These are phyloP conservation scores for Metschnikowia lachancei DNA, from an alignment of 805 yeast species.

Conservation along the genomic window DNA sequence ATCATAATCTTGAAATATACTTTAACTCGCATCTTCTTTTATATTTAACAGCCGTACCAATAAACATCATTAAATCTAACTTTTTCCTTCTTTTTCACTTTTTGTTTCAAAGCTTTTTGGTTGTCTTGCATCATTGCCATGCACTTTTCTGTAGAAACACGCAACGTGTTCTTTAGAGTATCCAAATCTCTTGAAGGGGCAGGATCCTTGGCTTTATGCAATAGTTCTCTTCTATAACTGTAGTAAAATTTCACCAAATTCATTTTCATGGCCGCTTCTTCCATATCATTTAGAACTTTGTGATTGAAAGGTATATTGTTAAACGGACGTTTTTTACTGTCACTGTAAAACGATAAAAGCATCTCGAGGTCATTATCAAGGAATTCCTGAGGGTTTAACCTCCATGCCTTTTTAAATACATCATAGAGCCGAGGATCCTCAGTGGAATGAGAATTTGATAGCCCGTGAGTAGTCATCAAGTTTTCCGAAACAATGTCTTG, in stretches of 20 bases:
- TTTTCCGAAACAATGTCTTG: constrained; percentile 17
- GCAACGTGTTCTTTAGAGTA: constrained; percentile 1
- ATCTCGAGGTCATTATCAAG: constrained; percentile 9
- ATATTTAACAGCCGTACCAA: no score
- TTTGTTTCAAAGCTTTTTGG: background rate
- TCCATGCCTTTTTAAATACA: constrained; percentile 12
- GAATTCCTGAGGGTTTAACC: constrained; percentile 11
- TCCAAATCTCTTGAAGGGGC: background rate
- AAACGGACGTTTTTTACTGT: constrained; percentile 9
- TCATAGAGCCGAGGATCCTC: constrained; percentile 12
- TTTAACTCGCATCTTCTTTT: no score
- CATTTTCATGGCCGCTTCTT: constrained; percentile 15
- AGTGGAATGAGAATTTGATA: background rate
- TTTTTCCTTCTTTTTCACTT: background rate
- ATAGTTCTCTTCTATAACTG: constrained; percentile 9
- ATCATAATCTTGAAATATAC: no score
- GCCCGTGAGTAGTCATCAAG: background rate
- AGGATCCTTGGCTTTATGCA: background rate
- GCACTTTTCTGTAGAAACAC: background rate
- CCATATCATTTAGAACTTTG: constrained; percentile 7
- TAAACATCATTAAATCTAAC: no score
- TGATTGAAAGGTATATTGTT: constrained; percentile 6
- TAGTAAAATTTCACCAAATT: constrained; percentile 13
- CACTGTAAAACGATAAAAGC: constrained; percentile 8
- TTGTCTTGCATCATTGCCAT: background rate